A percentile compares a stretch with the other conserved stretches of the same genome.
Conservation (phyloP, 2,329 filamentous ascomycete species). For the Trichothecium sympodiale region DNA sequence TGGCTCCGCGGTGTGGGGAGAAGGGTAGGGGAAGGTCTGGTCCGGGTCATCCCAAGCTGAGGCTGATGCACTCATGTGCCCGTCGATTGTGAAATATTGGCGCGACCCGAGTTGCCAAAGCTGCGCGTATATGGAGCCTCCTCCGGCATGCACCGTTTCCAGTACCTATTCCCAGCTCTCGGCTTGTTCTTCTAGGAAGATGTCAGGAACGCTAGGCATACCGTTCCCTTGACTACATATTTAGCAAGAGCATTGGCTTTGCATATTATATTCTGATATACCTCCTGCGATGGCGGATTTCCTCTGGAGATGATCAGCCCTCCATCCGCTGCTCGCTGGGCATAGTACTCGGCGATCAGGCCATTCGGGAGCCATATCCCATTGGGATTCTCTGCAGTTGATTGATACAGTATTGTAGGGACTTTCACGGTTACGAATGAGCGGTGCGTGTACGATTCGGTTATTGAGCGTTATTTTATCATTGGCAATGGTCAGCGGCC, state of each 20-base stretch:
- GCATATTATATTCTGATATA: too few relatives aligned
- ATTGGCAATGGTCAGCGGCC: slow-evolving; percentile 22
- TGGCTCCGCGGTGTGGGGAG: slow-evolving; percentile 21
- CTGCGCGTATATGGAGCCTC: too few relatives aligned
- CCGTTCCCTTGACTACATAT: slow-evolving; percentile 14
- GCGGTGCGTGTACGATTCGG: slow-evolving; percentile 37
- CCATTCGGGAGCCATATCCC: slow-evolving; percentile 35
- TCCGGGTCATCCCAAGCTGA: slow-evolving; percentile 34
- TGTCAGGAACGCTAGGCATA: slow-evolving; percentile 40
- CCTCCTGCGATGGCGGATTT: slow-evolving; percentile 34
- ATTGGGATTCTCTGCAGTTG: slow-evolving; percentile 32
- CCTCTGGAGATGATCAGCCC: slow-evolving; percentile 32
- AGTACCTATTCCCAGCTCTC: slow-evolving; percentile 48
- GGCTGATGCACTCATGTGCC: slow-evolving; percentile 27
- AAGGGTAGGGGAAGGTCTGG: slow-evolving; percentile 24
- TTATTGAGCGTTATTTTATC: slow-evolving; percentile 37
- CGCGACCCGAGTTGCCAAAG: slow-evolving; percentile 31
- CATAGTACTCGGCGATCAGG: slow-evolving; percentile 29
- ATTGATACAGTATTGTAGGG: slow-evolving; percentile 27
- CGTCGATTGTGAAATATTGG: slow-evolving; percentile 23
- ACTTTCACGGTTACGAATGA: slow-evolving; percentile 42
- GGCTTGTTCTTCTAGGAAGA: slow-evolving; percentile 43
- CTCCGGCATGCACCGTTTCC: slow-evolving; percentile 49
- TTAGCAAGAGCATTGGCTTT: too few relatives aligned
- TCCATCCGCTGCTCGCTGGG: slow-evolving; percentile 26